Base-by-base conservation (phyloP, 1,284 basidiomycete species). In the Sporisorium iseilematis-ciliati region DNA sequence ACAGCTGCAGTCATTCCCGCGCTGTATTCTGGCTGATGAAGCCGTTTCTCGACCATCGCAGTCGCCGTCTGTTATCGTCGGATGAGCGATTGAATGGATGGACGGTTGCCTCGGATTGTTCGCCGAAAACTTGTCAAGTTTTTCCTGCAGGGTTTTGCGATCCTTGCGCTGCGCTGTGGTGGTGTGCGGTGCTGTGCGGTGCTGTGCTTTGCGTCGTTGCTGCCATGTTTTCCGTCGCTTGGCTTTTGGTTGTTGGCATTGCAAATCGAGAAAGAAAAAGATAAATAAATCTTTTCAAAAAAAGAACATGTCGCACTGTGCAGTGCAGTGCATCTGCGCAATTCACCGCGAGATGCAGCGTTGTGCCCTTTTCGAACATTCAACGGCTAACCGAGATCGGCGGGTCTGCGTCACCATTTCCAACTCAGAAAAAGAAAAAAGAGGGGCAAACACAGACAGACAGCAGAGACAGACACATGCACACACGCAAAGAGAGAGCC, bases 21-120 rank as follows among this genome's bases (percentile, higher is more conserved):
- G n/a, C n/a, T n/a, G n/a, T n/a, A 12, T 33, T 33, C 10, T 33
- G 10, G 7, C 7, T 8, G 5, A 33, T 14, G 35, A 38, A 12
- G 35, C 35, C 35, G 12, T 38, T 38, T 38, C 14, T 14, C 35
- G 16, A 38, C 33, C 5, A 38, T 38, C 35, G 7, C 35, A 38
- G 35, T 14, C 14, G 35, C 6, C 23, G 25, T 29, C 6, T 14
- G 25, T 29, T 48, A 7, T 29, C 7, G 26, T 48, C 4, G 5
- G 18, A 49, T n/a, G 26, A 16, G 35, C 2, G 10, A 33, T 14
- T 12, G 16, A 38, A 3, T 49, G 48, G 20, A 31, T 33, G n/a
- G 48, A 49, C 29, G 29, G 29, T 49, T n/a, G 46, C 46, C 20
- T 49, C 48, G 48, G 48, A 49, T 33, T n/a, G 48, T 49, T 49